Evolutionary conservation across 257 asterid species (phyloP).

Genomic region (Gardenia jasminoides): DNA sequence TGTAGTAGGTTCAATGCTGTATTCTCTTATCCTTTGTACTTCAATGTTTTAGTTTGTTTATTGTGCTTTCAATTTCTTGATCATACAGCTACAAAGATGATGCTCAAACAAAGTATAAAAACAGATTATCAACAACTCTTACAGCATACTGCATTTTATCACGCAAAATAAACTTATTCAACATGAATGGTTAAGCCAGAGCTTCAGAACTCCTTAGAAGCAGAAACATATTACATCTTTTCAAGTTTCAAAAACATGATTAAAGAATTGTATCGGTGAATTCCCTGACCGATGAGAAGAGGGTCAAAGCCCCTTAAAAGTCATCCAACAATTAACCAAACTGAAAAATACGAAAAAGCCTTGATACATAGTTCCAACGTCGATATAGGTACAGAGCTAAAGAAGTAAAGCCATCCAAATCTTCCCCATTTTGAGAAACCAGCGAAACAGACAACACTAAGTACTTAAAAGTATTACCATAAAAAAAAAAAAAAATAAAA

Average conservation of each 20-base stretch:
- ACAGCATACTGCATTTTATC: neutral
- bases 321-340: neutral
- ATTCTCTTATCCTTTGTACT: neutral
- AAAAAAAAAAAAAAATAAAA: too few species aligned
- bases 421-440: neutral
- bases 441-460: neutral
- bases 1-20: too few species aligned
- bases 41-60: neutral
- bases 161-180: neutral
- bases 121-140: neutral
- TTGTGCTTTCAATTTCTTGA: neutral
- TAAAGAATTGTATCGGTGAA: neutral
- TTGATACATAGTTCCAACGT: neutral
- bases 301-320: neutral
- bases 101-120: neutral
- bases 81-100: neutral
- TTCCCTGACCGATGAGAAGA: neutral
- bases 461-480: neutral
- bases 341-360: neutral
- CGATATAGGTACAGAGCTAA: neutral
- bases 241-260: neutral
- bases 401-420: neutral
- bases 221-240: neutral
- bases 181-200: neutral
- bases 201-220: neutral